These are phyloP conservation scores for Calonectria henricotiae DNA, from an alignment of 2,329 filamentous ascomycete genomes.

Conservation along the genomic window DNA sequence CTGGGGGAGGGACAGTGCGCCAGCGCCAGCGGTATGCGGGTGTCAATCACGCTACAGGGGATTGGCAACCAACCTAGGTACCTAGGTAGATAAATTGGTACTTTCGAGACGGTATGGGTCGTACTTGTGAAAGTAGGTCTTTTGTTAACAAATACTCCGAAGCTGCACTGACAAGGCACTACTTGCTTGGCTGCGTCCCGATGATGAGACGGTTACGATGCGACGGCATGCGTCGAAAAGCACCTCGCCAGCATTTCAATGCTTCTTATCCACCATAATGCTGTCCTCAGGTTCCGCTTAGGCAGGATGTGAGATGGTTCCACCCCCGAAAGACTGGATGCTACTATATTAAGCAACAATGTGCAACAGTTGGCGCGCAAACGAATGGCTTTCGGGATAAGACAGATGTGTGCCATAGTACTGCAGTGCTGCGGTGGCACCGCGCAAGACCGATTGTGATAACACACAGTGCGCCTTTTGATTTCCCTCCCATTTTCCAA, in stretches of 20 bases:
- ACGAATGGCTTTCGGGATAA: conserved; percentile 6
- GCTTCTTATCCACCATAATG: neutral
- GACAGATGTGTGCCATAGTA: conserved; percentile 9
- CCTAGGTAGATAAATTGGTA: conserved; percentile 21
- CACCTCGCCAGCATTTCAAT: neutral
- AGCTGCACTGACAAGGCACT: neutral
- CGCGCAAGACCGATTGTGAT: conserved; percentile 17
- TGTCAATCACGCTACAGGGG: conserved; percentile 24
- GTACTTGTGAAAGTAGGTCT: neutral
- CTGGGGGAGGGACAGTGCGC: conserved; percentile 18
- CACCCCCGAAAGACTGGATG: conserved; percentile 14
- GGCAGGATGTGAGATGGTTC: neutral
- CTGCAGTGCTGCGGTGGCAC: conserved; percentile 21
- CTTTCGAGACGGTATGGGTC: neutral
- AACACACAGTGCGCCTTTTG: conserved; percentile 23
- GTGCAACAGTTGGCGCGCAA: neutral
- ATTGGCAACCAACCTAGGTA: neutral
- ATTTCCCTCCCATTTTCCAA: neutral
- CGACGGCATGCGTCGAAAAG: conserved; percentile 9
- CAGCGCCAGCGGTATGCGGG: conserved; percentile 1
- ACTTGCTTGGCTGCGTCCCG: neutral
- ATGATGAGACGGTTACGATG: conserved; percentile 12
- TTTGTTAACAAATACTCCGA: conserved; percentile 2
- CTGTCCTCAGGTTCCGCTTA: neutral
- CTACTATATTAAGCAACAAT: conserved; percentile 24